These are phyloP conservation scores for Lindgomyces ingoldianus DNA, from an alignment of 495 filamentous ascomycete species.

Conservation along the genomic window DNA sequence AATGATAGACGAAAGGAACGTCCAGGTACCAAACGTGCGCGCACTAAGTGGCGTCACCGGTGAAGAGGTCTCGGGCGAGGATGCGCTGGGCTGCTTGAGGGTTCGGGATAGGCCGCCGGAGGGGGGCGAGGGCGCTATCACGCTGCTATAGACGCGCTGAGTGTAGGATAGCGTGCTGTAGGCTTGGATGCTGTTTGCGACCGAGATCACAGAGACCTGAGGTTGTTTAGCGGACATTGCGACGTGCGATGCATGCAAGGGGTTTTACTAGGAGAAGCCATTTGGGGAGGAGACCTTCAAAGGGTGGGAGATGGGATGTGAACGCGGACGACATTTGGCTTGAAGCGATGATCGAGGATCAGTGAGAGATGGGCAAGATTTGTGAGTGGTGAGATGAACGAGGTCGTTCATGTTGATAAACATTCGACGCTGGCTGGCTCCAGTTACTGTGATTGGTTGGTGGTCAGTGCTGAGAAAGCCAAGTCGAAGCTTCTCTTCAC, in stretches of 20 bases:
- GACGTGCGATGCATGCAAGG: not conserved
- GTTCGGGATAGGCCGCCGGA: conserved; percentile 42
- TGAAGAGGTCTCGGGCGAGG: conserved; percentile 34
- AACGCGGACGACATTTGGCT: too few species aligned
- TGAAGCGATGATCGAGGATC: not conserved
- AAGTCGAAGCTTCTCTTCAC: not conserved
- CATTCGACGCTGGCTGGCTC: too few species aligned
- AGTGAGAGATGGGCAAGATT: not conserved
- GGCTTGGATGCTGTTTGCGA: conserved; percentile 79
- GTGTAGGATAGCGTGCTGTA: conserved; percentile 74
- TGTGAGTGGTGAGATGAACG: too few species aligned
- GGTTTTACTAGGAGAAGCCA: conserved; percentile 64
- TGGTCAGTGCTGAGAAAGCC: not conserved
- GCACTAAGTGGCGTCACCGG: conserved; percentile 71
- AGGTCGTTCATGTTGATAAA: too few species aligned
- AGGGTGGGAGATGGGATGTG: conserved; percentile 37
- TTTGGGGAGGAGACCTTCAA: conserved; percentile 62
- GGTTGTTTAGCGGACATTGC: not conserved
- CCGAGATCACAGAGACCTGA: conserved; percentile 75
- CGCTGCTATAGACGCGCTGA: conserved; percentile 66
- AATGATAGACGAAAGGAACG: conserved; percentile 71
- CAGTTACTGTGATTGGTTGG: not conserved
- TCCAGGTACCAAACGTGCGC: conserved; percentile 91
- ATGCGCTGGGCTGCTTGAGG: conserved; percentile 42
- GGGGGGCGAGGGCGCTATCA: conserved; percentile 44